These are phyloP conservation scores for Leishmania arabica DNA, from an alignment of 208 protist species.

Conservation along the genomic window DNA sequence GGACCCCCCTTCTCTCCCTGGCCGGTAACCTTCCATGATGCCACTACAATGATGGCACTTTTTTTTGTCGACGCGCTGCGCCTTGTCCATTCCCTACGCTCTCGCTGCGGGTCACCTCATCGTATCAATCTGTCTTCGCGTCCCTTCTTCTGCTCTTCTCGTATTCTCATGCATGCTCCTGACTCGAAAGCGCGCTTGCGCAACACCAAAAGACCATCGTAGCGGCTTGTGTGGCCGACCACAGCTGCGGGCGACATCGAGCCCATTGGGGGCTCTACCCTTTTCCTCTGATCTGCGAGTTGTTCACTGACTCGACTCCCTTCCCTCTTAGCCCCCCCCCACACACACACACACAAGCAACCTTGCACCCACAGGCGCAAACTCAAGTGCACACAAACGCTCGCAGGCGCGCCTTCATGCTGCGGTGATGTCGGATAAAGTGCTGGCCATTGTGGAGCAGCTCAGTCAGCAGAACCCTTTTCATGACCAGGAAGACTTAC, in stretches of 20 bases:
- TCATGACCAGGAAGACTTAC: slow-evolving; percentile 46
- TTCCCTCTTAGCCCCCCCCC: background rate
- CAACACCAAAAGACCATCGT: background rate
- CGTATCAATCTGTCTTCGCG: background rate
- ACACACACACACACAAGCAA: background rate
- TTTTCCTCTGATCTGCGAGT: background rate
- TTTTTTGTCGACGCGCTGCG: background rate
- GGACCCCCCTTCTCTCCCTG: background rate
- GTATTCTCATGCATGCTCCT: background rate
- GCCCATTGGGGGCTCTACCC: background rate
- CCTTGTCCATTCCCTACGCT: background rate
- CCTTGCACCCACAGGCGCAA: background rate
- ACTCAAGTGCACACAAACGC: background rate
- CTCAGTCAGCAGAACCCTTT: slow-evolving; percentile 73
- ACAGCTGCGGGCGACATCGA: background rate
- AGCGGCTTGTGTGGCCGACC: background rate
- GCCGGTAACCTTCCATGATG: background rate
- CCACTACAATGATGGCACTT: background rate
- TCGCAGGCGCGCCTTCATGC: background rate
- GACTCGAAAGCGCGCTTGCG: background rate
- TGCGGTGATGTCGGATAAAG: slow-evolving; percentile 17
- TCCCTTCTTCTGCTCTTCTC: background rate
- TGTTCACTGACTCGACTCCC: background rate
- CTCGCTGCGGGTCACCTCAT: too few relatives aligned
- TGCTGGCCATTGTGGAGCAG: slow-evolving; percentile 58